Evolutionary conservation across 139 green algal genomes (phyloP).

Genomic region (Micractinium sp.): DNA sequence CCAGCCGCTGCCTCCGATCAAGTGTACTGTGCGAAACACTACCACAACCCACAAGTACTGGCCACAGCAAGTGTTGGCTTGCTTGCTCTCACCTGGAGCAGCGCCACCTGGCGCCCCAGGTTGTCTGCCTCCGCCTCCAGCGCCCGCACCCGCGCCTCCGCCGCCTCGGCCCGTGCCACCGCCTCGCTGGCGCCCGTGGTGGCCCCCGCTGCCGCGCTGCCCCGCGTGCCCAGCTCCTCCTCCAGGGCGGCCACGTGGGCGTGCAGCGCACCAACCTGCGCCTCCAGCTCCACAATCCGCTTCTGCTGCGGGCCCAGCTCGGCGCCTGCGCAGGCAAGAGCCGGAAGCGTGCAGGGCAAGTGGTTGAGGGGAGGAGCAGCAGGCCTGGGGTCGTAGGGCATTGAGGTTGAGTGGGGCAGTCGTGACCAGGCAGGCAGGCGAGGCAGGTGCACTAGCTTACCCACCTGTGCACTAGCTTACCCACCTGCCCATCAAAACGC

Average conservation of each 20-base stretch:
- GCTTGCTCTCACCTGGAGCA: conserved; percentile 11
- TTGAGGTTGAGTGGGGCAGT: too few relatives aligned
- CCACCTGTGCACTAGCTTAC: background rate
- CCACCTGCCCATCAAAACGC: background rate
- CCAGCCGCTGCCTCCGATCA: background rate
- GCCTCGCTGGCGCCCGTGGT: conserved; percentile 7
- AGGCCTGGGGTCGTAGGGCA: background rate
- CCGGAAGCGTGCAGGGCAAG: background rate
- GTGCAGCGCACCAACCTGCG: conserved; percentile 38
- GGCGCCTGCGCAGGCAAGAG: background rate
- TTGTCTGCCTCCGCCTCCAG: conserved; percentile 43
- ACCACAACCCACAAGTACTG: too few relatives aligned
- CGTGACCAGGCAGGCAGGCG: too few relatives aligned
- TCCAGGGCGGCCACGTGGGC: conserved; percentile 28
- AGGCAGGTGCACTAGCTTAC: too few relatives aligned
- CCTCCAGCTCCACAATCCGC: conserved; percentile 48
- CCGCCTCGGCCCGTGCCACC: conserved; percentile 9
- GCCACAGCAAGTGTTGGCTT: background rate
- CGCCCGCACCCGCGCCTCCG: conserved; percentile 22
- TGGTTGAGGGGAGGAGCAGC: background rate
- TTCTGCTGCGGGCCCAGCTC: conserved; percentile 37
- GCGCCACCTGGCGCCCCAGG: conserved; percentile 28
- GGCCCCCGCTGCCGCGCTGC: background rate
- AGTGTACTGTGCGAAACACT: too few relatives aligned
- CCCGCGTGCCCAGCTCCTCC: conserved; percentile 13